A percentile compares a stretch with the other conserved stretches of the same genome.
phyloP scores from a whole-genome alignment of 2,329 filamentous ascomycete genomes.

The Xylariaceae sp. region DNA sequence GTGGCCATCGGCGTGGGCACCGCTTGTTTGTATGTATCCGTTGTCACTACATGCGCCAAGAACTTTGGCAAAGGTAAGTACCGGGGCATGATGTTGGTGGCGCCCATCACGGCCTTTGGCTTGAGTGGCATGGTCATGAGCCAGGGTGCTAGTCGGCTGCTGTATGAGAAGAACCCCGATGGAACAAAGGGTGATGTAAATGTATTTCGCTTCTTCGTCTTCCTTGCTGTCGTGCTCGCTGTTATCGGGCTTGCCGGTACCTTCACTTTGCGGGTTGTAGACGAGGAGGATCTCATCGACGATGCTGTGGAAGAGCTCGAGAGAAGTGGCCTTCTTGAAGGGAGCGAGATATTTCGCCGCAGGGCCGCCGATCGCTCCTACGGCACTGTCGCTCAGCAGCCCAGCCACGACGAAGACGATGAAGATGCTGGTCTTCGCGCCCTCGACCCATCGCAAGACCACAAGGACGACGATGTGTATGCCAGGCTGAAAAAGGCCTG shows the following conservation, averaged over 20 bases:
- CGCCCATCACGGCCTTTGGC: constrained; percentile 89
- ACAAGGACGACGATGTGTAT: constrained; percentile 37
- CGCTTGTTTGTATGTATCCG: constrained; percentile 80
- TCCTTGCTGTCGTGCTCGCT: constrained; percentile 68
- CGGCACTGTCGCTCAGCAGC: constrained; percentile 50
- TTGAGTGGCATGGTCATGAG: constrained; percentile 95
- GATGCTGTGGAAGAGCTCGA: constrained; percentile 89
- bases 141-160: constrained; percentile 72
- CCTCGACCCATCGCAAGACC: constrained; percentile 34
- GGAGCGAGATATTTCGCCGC: constrained; percentile 65
- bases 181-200: constrained; percentile 59
- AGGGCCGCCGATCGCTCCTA: constrained; percentile 54
- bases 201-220: constrained; percentile 84
- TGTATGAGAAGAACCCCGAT: constrained; percentile 63
- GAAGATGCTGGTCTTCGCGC: constrained; percentile 36
- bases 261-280: constrained; percentile 70
- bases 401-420: constrained; percentile 33
- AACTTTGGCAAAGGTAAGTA: constrained; percentile 90
- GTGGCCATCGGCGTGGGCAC: constrained; percentile 77
- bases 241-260: constrained; percentile 67
- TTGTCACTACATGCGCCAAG: constrained; percentile 95
- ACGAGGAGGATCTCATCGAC: constrained; percentile 82
- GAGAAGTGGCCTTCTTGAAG: constrained; percentile 73
- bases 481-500: constrained; percentile 73
- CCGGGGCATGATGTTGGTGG: constrained; percentile 80